Evolutionary conservation across 345 rosid genomes (phyloP).

Genomic region (Draba incana): DNA sequence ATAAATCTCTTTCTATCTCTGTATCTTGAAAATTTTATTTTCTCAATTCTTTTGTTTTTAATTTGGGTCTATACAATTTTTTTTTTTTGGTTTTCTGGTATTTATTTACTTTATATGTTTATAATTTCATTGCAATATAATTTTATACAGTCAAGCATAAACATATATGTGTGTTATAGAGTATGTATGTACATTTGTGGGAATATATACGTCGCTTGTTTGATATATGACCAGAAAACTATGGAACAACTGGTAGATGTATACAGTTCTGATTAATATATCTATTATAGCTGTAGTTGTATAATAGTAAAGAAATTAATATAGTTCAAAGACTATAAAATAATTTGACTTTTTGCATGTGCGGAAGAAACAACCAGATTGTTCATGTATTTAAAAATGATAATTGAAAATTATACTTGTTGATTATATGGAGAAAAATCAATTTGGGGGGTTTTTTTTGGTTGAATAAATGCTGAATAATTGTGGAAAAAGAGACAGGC

Average conservation of each 20-base stretch:
- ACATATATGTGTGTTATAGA: neutral
- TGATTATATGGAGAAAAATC: neutral
- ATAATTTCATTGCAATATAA: neutral
- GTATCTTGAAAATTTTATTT: neutral
- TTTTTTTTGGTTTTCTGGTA: neutral
- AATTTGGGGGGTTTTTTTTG: neutral
- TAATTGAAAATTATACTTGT: too few species aligned
- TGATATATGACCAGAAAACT: conserved; percentile 13
- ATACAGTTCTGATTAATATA: conserved; percentile 3
- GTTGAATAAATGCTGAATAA: conserved; percentile 5
- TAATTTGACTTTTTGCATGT: conserved; percentile 24
- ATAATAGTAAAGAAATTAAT: neutral
- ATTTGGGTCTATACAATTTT: conserved; percentile 1
- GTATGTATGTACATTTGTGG: neutral
- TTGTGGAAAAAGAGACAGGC: conserved; percentile 23
- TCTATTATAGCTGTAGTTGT: conserved; percentile 2
- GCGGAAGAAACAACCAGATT: conserved; percentile 20
- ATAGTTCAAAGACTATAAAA: neutral
- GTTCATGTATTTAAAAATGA: conserved; percentile 4
- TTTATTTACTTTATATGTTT: conserved; percentile 16
- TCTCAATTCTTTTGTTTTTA: conserved; percentile 20
- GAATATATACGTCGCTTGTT: neutral
- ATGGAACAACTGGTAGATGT: neutral
- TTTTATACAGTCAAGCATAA: neutral
- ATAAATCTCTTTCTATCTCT: neutral